Percentiles rank a stretch among this genome's conserved stretches.
Conservation (phyloP, 169 alveolate species). For the Cyclospora cayetanensis region DNA sequence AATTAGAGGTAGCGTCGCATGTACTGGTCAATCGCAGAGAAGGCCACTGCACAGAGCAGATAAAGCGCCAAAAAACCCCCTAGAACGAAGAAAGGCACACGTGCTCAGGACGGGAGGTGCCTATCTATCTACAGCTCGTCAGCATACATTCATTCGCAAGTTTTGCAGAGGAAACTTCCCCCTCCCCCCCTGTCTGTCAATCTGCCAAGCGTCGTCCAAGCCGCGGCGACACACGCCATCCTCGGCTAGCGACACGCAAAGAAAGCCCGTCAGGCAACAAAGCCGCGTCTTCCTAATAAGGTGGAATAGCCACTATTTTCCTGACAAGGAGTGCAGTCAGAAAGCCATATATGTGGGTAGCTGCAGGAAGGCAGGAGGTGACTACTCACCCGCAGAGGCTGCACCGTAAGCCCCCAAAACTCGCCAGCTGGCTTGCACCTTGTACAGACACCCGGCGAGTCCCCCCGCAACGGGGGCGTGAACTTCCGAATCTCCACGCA, state of each 20-base stretch:
- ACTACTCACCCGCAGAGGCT: neutral
- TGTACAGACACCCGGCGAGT: constrained; percentile 7
- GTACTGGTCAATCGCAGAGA: constrained; percentile 17
- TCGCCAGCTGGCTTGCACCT: neutral
- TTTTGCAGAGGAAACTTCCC: too few species aligned
- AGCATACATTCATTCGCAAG: too few species aligned
- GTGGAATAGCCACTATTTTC: neutral
- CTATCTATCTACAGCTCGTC: too few species aligned
- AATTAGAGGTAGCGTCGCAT: neutral
- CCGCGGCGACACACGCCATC: too few species aligned
- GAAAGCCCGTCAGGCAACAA: neutral
- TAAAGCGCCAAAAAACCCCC: neutral
- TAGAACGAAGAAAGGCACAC: too few species aligned
- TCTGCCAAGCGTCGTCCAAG: too few species aligned
- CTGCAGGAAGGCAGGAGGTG: neutral
- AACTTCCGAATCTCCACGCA: neutral
- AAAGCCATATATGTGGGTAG: neutral
- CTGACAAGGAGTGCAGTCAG: neutral
- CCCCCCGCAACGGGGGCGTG: constrained; percentile 32
- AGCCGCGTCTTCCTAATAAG: neutral
- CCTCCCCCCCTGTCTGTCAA: too few species aligned
- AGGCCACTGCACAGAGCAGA: neutral
- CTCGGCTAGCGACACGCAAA: too few species aligned
- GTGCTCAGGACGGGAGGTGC: too few species aligned
- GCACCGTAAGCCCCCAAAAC: neutral